Percentiles rank a stretch among this genome's conserved stretches.
Evolutionary conservation across 2,329 filamentous ascomycete genomes (phyloP).

Genomic region (Exophiala sp.): DNA sequence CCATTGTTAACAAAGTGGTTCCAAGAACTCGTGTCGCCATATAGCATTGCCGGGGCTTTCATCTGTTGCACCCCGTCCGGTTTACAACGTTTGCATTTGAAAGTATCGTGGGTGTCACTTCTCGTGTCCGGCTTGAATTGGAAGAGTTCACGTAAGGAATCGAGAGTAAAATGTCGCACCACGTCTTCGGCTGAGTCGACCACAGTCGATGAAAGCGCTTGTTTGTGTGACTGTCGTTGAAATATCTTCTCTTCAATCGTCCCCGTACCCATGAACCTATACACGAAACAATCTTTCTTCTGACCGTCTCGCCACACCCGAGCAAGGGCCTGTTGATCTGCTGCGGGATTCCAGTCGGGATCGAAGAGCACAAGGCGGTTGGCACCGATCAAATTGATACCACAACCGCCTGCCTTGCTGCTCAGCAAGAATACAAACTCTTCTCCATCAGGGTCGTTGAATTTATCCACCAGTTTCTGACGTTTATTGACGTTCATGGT

Average conservation of each 20-base stretch:
- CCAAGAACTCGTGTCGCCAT: constrained; percentile 98
- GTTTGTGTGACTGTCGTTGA: constrained; percentile 96
- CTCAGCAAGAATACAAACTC: constrained; percentile 96
- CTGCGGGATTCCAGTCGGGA: constrained; percentile 95
- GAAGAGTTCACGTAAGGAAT: constrained; percentile 86
- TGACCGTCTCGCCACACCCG: constrained; percentile 98
- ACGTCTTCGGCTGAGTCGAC: constrained; percentile 96
- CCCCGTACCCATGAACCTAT: constrained; percentile 96
- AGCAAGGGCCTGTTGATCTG: constrained; percentile 92
- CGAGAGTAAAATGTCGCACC: constrained; percentile 89
- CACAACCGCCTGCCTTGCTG: constrained; percentile 93
- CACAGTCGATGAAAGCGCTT: constrained; percentile 90
- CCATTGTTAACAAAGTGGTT: constrained; percentile 88
- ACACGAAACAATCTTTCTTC: constrained; percentile 99
- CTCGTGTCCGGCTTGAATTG: constrained; percentile 79
- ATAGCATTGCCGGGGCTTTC: constrained; percentile 90
- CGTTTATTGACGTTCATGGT: constrained; percentile 98
- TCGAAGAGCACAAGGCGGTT: constrained; percentile 95
- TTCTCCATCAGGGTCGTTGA: constrained; percentile 83
- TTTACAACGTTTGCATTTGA: constrained; percentile 94
- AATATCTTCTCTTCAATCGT: constrained; percentile 99
- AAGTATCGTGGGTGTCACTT: constrained; percentile 95
- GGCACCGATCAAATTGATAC: constrained; percentile 89
- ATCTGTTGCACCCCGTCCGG: constrained; percentile 79
- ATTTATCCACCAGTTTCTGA: constrained; percentile 93